Evolutionary conservation across 2,329 filamentous ascomycete genomes (phyloP).

Genomic region (Trichoderma sp.): DNA sequence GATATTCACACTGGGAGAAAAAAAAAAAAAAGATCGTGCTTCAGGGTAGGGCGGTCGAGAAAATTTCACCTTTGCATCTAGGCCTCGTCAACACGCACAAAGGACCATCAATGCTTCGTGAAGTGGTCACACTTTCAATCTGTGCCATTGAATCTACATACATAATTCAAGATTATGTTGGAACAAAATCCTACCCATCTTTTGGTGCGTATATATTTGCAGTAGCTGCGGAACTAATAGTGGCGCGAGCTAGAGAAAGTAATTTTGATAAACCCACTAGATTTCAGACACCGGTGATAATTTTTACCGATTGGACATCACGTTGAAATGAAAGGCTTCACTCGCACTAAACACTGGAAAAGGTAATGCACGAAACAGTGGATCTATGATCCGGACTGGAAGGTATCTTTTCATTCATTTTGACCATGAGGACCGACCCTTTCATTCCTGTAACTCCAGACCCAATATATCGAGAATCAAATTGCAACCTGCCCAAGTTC

Average conservation of each 20-base stretch:
- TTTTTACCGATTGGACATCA: neutral
- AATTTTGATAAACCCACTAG: no score
- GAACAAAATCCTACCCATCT: no score
- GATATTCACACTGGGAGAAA: accelerated
- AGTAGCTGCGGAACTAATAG: no score
- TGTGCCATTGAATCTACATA: no score
- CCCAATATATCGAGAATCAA: slow-evolving; percentile 30
- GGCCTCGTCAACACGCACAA: neutral
- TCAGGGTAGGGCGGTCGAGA: neutral
- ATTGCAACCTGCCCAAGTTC: slow-evolving; percentile 25
- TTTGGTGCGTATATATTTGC: no score
- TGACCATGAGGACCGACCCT: slow-evolving; percentile 34
- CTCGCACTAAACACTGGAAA: neutral
- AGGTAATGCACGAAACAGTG: slow-evolving; percentile 1
- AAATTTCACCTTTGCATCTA: neutral
- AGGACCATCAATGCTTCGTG: neutral
- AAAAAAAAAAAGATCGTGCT: neutral
- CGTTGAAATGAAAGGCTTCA: neutral
- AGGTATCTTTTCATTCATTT: slow-evolving; percentile 38
- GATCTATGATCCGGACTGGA: slow-evolving; percentile 30
- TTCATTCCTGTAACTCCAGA: slow-evolving; percentile 40
- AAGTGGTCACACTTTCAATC: no score
- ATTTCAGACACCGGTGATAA: neutral
- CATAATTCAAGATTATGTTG: no score
- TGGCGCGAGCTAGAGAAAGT: neutral